Base-by-base conservation (phyloP, 129 eudicot genomes). In the Cynara cardunculus region DNA sequence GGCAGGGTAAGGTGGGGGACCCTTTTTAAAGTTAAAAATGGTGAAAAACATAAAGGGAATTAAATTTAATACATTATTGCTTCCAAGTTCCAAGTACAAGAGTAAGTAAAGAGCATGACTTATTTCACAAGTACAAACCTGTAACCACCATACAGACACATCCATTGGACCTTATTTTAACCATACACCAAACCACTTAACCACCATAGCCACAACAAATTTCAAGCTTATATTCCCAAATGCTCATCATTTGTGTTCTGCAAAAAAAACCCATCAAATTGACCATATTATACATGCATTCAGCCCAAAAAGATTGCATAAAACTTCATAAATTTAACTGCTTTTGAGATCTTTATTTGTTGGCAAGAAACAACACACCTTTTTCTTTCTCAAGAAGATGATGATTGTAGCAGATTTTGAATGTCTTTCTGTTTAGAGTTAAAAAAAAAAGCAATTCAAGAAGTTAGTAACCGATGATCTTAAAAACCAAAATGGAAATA, bases 401-500 rank as follows among this genome's bases (percentile, higher is more conserved):
- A 84, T 44, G 88, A 83, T 56, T 66, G 83, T 87, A 89, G 66
- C 39, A 84, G 91, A 78, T 79, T 71, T 61, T 91, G 91, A 44
- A 91, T 83, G 75, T 85, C 91, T 71, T 89, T 82, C 96, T 91
- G 93, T 76, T 79, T 7, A 22, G 1, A 26, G 25, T 34, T 34
- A 77, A 83, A 82, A 64, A 77, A 83, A 82, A 64, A 82, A 74
- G 27, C 56, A 66, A 14, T 46, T 79, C 70, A 72, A 62, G 31
- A 64, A 28, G 44, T 80, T 59, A 34, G 44, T 30, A 71, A 34
- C 56, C 49, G 3, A 18, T 13, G 6, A 71, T 27, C 8, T 35
- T 18, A 59, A 25, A 73, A 73, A 30, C 0, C 8, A 32, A 77
- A 59, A 32, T 2, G 2, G 24, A 26, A 34, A 9, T 61, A 6